Conservation (phyloP, 2,329 filamentous ascomycete species). For the Lizonia empirigonia region DNA sequence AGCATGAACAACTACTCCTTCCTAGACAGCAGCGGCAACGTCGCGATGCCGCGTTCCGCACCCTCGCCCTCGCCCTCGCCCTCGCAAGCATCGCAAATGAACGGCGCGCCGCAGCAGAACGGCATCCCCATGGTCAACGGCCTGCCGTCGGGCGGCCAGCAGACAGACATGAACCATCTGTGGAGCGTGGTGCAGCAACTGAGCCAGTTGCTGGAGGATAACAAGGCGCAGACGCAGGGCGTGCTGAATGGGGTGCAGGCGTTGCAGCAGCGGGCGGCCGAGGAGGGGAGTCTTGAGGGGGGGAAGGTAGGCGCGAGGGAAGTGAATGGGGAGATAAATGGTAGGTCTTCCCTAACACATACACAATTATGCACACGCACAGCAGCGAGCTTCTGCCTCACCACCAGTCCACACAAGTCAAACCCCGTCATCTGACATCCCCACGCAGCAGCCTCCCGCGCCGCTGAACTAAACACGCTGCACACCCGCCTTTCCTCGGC, state of each 20-base stretch:
- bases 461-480: conserved; percentile 41
- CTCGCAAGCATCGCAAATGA: conserved; percentile 34
- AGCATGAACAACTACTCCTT: conserved; percentile 49
- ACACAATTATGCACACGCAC: neutral
- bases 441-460: conserved; percentile 34
- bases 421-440: conserved; percentile 6
- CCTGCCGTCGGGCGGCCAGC: conserved; percentile 47
- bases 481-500: conserved; percentile 39
- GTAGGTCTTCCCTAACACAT: conserved; percentile 24
- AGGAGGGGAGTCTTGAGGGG: conserved; percentile 37
- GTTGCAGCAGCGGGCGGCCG: conserved; percentile 43
- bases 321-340: conserved; percentile 45
- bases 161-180: conserved; percentile 52
- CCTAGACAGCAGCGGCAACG: conserved; percentile 36
- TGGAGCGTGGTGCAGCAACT: conserved; percentile 51
- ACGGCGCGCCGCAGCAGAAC: conserved; percentile 38
- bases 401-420: neutral
- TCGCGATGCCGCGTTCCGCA: conserved; percentile 38
- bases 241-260: conserved; percentile 49
- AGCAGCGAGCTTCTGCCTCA: too few species aligned
- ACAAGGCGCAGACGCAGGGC: conserved; percentile 45
- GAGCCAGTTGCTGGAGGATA: conserved; percentile 48
- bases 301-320: conserved; percentile 28
- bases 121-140: conserved; percentile 49
- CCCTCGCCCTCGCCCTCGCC: conserved; percentile 45